Evolutionary conservation across 179 eudicot species (phyloP).

Genomic region (Spinacia oleracea): DNA sequence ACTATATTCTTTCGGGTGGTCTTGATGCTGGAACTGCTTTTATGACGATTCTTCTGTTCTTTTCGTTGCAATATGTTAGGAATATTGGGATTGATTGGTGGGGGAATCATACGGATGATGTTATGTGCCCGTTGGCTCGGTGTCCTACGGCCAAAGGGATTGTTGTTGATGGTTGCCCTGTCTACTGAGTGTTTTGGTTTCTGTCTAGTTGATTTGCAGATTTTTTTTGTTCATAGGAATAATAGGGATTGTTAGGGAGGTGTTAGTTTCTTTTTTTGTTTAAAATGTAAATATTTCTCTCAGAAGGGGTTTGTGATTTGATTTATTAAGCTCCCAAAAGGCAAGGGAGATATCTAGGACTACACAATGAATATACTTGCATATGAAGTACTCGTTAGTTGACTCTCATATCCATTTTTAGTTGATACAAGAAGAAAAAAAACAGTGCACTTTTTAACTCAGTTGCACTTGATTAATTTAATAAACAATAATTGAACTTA

Average conservation of each 20-base stretch:
- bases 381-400: no score
- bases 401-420: no score
- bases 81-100: conserved; percentile 50
- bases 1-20: conserved; percentile 73
- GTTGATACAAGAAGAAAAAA: no score
- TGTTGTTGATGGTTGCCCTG: conserved; percentile 67
- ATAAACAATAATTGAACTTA: no score
- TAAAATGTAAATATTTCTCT: not conserved
- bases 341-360: not conserved
- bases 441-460: no score
- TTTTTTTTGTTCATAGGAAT: not conserved
- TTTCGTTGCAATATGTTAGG: conserved; percentile 43
- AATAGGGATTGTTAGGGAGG: not conserved
- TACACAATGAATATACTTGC: no score
- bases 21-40: conserved; percentile 79
- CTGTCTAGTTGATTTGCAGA: not conserved
- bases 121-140: conserved; percentile 61
- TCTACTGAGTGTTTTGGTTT: conserved; percentile 3
- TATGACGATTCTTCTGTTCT: conserved; percentile 53
- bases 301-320: not conserved
- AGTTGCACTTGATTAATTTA: no score
- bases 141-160: conserved; percentile 84
- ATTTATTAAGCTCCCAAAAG: not conserved
- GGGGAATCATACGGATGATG: conserved; percentile 56
- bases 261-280: not conserved